These are phyloP conservation scores for Pelargonium australe DNA, from an alignment of 441 rosid species.

Conservation along the genomic window DNA sequence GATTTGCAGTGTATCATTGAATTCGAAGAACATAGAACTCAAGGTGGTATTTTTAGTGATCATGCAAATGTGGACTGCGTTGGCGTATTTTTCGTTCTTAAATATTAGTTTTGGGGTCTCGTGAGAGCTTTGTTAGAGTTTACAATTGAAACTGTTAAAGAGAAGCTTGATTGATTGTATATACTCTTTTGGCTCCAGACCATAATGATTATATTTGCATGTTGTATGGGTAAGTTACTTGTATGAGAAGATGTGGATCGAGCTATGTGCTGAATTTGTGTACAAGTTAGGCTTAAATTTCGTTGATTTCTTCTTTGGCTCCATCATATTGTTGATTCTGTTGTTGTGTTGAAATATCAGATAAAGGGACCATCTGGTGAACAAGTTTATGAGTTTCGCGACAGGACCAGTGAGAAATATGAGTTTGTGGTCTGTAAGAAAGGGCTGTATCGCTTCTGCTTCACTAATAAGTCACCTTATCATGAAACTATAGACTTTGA, in stretches of 20 bases:
- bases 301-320: neutral
- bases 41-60: no score
- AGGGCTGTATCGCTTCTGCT: slow-evolving; percentile 54
- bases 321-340: neutral
- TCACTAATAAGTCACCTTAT: slow-evolving; percentile 57
- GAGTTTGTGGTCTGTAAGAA: slow-evolving; percentile 48
- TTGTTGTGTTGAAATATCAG: slow-evolving; percentile 19
- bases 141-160: no score
- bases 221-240: no score
- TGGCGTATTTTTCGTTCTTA: no score
- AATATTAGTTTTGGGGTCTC: no score
- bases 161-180: no score
- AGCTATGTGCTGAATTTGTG: neutral
- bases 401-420: slow-evolving; percentile 42
- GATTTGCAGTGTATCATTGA: no score
- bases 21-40: no score
- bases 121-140: no score
- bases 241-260: neutral
- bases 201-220: no score
- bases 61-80: no score
- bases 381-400: slow-evolving; percentile 45
- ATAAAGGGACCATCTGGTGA: slow-evolving; percentile 49
- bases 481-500: slow-evolving; percentile 56
- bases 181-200: no score
- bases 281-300: neutral